Evolutionary conservation across 805 yeast genomes (phyloP), one percentile per base, ranked within the genome.

Genomic region (Danielozyma ontarioensis): DNA sequence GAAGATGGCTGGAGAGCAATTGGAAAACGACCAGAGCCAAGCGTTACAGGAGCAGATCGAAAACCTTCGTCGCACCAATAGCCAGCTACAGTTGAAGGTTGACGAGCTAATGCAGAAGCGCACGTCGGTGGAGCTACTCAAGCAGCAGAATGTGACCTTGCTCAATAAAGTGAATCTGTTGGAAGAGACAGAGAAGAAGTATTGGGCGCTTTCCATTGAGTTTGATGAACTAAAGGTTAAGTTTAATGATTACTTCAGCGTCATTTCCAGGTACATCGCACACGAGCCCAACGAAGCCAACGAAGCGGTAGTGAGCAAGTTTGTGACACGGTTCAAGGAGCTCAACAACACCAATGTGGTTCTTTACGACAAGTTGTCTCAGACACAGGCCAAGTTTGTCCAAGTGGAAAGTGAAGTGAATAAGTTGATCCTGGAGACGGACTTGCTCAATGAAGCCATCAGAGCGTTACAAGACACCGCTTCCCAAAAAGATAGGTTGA

Each of bases 121-220:
- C 37, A 62, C 74, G 39, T 68, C 72, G 17, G 52, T 57, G 4
- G 82, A 76, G 44, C 47, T 80, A 7, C 55, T 80, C 22, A 74
- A 70, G 42, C 80, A 75, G 40, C 82, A 80, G 39, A 78, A 74
- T 34, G 40, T 49, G 0, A 45, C 69, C 0, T 50, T 80, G 22
- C 48, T 54, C 15, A 53, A 59, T 13, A 69, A 68, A 37, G 28
- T 78, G 13, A 36, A 45, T 3, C 42, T 47, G 7, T 48, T 72
- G 28, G 73, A 71, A 18, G 52, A 49, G 1, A 44, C 73, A 3
- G 72, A 76, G 37, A 66, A 64, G 27, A 64, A 67, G 28, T 61
- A 62, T 13, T 68, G 72, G 24, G 68, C 69, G 4, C 47, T 76
- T 17, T 76, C 76, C 42, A 48, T 77, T 18, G 74, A 76, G 45